Evolutionary conservation across 306 rosid species (phyloP).

Genomic region (Bauhinia variegata): DNA sequence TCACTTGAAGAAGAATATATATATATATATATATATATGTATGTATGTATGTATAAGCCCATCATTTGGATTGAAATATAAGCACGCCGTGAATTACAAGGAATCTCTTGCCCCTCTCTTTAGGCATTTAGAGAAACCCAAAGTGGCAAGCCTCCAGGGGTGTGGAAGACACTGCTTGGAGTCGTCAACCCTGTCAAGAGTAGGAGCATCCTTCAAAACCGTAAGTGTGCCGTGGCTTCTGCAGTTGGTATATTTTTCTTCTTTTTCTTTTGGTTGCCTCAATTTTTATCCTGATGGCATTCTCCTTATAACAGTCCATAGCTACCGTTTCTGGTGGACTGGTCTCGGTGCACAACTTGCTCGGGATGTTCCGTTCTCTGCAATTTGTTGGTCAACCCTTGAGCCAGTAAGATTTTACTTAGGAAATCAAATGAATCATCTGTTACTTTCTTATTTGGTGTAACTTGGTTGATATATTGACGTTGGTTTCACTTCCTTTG

Average conservation of each 20-base stretch:
- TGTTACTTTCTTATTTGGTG: slow-evolving; percentile 28
- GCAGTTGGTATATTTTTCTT: slow-evolving; percentile 28
- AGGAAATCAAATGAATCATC: slow-evolving; percentile 5
- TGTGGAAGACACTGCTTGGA: slow-evolving; percentile 77
- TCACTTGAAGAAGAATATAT: not conserved
- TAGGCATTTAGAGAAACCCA: slow-evolving; percentile 73
- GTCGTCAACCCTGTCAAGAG: slow-evolving; percentile 57
- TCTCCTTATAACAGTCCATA: slow-evolving; percentile 53
- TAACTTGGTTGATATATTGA: slow-evolving; percentile 37
- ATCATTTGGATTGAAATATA: not conserved
- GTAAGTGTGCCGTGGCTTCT: slow-evolving; percentile 44
- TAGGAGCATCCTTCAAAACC: slow-evolving; percentile 50
- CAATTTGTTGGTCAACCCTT: slow-evolving; percentile 94
- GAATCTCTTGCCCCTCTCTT: not conserved
- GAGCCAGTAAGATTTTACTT: slow-evolving; percentile 73
- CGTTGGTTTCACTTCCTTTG: slow-evolving; percentile 27
- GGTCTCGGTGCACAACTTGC: slow-evolving; percentile 98
- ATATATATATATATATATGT: too few species aligned
- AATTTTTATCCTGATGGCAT: slow-evolving; percentile 5
- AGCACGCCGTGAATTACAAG: too few species aligned
- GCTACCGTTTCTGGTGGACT: slow-evolving; percentile 82
- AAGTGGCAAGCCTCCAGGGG: slow-evolving; percentile 75
- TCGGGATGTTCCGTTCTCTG: slow-evolving; percentile 97
- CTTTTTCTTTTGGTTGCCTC: slow-evolving; percentile 30
- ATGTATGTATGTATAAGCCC: slow-evolving; percentile 3